Percentiles rank a stretch among this genome's conserved stretches.
Conservation (phyloP, 352 stramenopile species). For the Vaucheria bursata region DNA sequence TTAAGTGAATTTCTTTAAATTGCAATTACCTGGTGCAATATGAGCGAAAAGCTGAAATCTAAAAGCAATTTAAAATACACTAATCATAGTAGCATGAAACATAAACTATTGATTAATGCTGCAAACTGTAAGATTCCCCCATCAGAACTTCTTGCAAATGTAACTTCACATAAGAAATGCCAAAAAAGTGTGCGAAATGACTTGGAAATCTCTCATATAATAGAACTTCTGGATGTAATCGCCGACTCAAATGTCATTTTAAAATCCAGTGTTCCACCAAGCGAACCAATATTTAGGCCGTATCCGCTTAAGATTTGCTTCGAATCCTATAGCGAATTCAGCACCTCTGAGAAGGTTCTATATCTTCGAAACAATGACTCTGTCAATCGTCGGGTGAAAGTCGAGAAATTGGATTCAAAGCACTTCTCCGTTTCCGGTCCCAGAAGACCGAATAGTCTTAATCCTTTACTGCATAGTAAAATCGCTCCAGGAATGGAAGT, state of each 20-base stretch:
- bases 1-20: no score
- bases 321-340: constrained; percentile 79
- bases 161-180: not conserved
- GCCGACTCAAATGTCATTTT: constrained; percentile 28
- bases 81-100: no score
- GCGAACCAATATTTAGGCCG: constrained; percentile 54
- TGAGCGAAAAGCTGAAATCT: no score
- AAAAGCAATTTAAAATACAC: no score
- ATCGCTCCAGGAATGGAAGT: constrained; percentile 85
- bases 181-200: constrained; percentile 10
- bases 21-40: no score
- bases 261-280: constrained; percentile 26
- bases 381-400: constrained; percentile 74
- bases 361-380: constrained; percentile 76
- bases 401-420: constrained; percentile 67
- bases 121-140: no score
- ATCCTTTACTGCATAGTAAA: constrained; percentile 51
- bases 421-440: constrained; percentile 70
- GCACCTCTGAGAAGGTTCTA: constrained; percentile 65
- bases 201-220: constrained; percentile 31
- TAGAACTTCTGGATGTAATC: constrained; percentile 42
- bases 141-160: no score
- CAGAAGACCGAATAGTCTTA: constrained; percentile 32
- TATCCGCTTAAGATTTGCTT: constrained; percentile 72
- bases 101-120: no score